Percentiles rank a stretch among this genome's conserved stretches.
Conservation (phyloP, 345 rosid genomes). For the Nephelium lappaceum region DNA sequence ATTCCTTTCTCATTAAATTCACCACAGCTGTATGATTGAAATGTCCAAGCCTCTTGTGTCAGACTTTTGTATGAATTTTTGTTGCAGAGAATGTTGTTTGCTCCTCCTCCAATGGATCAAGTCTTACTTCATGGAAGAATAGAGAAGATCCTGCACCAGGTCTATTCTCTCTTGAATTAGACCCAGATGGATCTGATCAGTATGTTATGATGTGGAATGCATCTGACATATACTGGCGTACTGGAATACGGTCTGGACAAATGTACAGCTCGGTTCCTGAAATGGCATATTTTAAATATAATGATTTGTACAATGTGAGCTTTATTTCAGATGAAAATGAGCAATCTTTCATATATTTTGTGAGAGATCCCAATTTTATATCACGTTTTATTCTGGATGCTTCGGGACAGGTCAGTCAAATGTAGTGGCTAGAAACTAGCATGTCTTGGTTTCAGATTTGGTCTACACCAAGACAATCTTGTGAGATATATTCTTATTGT, state of each 20-base stretch:
- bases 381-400: slow-evolving; percentile 56
- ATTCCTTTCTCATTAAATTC: too few species aligned
- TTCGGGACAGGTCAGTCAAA: slow-evolving; percentile 60
- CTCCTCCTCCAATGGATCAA: too few species aligned
- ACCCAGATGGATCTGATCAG: slow-evolving; percentile 44
- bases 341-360: slow-evolving; percentile 58
- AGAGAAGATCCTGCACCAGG: slow-evolving; percentile 66
- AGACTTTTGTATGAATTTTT: too few species aligned
- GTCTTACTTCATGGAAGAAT: slow-evolving; percentile 64
- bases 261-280: slow-evolving; percentile 61
- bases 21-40: too few species aligned
- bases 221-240: slow-evolving; percentile 48
- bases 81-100: slow-evolving; percentile 28
- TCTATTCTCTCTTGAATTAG: slow-evolving; percentile 63
- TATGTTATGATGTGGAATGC: slow-evolving; percentile 56
- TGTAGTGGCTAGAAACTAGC: slow-evolving; percentile 33
- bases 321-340: slow-evolving; percentile 39
- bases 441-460: slow-evolving; percentile 59
- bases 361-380: slow-evolving; percentile 1
- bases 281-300: slow-evolving; percentile 48
- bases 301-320: slow-evolving; percentile 47
- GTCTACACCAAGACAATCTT: slow-evolving; percentile 63
- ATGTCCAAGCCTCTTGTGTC: too few species aligned
- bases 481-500: slow-evolving; percentile 62
- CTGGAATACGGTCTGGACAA: slow-evolving; percentile 61